Base-by-base conservation (phyloP, 2,329 filamentous ascomycete species). In the Alternaria brassicicola region DNA sequence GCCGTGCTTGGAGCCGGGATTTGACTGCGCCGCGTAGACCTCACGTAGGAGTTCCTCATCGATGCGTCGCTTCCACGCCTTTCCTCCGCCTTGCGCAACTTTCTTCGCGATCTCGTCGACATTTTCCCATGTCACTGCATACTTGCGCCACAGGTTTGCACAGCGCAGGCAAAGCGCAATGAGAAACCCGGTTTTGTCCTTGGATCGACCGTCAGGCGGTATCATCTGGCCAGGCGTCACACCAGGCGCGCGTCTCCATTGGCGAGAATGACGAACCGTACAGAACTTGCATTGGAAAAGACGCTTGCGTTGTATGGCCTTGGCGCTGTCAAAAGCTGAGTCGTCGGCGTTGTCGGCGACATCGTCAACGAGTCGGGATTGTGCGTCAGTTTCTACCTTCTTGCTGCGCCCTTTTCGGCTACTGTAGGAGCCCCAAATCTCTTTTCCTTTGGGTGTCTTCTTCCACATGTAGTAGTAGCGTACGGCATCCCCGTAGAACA, bases 381-480 rank as follows among this genome's bases (percentile, higher is more conserved):
- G 89, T 43, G 79, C 63, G 55, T 79, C 79, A 30, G 78, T 75
- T 21, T 78, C 70, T 17, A 78, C 86, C 68, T 88, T 89, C 72
- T 96, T 92, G 78, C 95, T 97, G 77, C 94, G 96, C 55, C 92
- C 91, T 74, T 96, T 96, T 43, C 94, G 87, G 10, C 91, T 92
- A 49, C 91, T 88, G 69, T 90, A 97, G 64, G 88, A 91, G 59
- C 92, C 92, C 93, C 95, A 97, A 21, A 99, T 88, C 68, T 95
- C 88, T 72, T 86, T 89, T 38, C 95, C 95, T 57, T 89, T 88
- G 2, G 89, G 85, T 0, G 92, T 92, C 78, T 98, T 98, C 80
- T 99, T 99, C 95, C 95, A 99, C 65, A 91, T 91, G 76, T 99
- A 99, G 78, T 98, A 99, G 74, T 91, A 96, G 3, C 95, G 90